These are phyloP conservation scores for Globisporangium cederbergense DNA, from an alignment of 352 stramenopile genomes.

Conservation along the genomic window DNA sequence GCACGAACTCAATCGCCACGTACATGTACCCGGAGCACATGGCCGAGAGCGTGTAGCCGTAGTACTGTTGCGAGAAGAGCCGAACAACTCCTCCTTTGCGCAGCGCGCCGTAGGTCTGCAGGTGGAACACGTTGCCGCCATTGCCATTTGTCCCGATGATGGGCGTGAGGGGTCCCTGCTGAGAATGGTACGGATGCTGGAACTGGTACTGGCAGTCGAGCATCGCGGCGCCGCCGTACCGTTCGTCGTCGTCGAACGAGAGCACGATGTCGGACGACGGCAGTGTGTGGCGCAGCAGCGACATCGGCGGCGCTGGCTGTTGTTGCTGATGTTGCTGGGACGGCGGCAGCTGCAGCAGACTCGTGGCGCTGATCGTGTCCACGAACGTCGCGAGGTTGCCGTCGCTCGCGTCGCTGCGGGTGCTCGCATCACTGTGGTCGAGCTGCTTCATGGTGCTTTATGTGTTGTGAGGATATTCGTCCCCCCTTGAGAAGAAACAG, in stretches of 20 bases:
- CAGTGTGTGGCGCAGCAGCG: background rate
- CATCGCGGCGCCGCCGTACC: slow-evolving; percentile 2
- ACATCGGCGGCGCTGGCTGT: no score
- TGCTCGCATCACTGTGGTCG: background rate
- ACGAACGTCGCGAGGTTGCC: slow-evolving; percentile 1
- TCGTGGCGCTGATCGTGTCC: slow-evolving; percentile 4
- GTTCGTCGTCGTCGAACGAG: slow-evolving; percentile 9
- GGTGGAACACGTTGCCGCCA: slow-evolving; percentile 45
- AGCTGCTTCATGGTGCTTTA: slow-evolving; percentile 1
- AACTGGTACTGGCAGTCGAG: slow-evolving; percentile 7
- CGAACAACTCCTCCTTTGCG: slow-evolving; percentile 17
- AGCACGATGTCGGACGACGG: slow-evolving; percentile 11
- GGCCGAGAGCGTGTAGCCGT: slow-evolving; percentile 16
- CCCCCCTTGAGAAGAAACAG: no score
- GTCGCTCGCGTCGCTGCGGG: background rate
- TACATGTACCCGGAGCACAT: slow-evolving; percentile 14
- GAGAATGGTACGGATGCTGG: background rate
- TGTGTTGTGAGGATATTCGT: no score
- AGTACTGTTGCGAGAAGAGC: slow-evolving; percentile 14
- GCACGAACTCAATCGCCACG: slow-evolving; percentile 12
- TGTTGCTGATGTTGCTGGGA: no score
- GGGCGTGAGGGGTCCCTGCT: background rate
- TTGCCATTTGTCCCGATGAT: slow-evolving; percentile 25
- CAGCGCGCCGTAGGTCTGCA: slow-evolving; percentile 62
- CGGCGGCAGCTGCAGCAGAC: background rate